These are phyloP conservation scores for Exophiala phaeomuriformis DNA, from an alignment of 2,329 filamentous ascomycete species.

Conservation along the genomic window DNA sequence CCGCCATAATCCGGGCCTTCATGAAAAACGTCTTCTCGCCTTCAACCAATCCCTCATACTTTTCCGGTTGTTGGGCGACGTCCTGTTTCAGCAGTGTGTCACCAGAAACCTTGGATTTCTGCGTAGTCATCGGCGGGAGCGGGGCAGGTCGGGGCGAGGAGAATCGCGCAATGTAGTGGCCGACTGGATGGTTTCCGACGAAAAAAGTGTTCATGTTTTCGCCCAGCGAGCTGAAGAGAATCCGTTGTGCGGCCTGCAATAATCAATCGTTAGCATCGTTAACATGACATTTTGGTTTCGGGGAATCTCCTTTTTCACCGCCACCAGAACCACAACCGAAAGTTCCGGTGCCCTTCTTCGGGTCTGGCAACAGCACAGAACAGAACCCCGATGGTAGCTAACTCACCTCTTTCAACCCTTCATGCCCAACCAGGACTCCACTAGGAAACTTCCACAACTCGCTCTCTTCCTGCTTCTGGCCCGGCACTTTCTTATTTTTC, in stretches of 20 bases:
- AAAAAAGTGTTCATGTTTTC: slow-evolving; percentile 99
- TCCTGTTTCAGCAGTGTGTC: slow-evolving; percentile 12
- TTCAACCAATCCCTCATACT: slow-evolving; percentile 34
- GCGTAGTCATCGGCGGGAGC: slow-evolving; percentile 32
- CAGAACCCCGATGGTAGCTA: neutral
- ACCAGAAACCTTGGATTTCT: slow-evolving; percentile 1
- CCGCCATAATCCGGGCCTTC: slow-evolving; percentile 93
- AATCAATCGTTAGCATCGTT: neutral
- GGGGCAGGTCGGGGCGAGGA: slow-evolving; percentile 36
- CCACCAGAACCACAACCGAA: no score
- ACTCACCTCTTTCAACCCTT: slow-evolving; percentile 77
- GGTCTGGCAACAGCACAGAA: no score
- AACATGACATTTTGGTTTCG: neutral
- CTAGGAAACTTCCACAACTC: slow-evolving; percentile 70
- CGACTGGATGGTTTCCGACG: slow-evolving; percentile 81
- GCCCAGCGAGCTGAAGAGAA: slow-evolving; percentile 69
- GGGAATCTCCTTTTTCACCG: no score
- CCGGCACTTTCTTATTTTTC: slow-evolving; percentile 44
- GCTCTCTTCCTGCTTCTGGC: slow-evolving; percentile 31
- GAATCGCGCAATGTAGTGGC: slow-evolving; percentile 61
- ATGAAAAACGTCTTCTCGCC: slow-evolving; percentile 91
- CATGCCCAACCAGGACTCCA: slow-evolving; percentile 65
- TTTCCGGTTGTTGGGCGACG: slow-evolving; percentile 13
- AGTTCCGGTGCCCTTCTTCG: no score
- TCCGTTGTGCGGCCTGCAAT: slow-evolving; percentile 68